Percentiles rank a stretch among this genome's conserved stretches.
These are phyloP conservation scores for Arctium minus DNA, from an alignment of 129 eudicot genomes.

Conservation along the genomic window DNA sequence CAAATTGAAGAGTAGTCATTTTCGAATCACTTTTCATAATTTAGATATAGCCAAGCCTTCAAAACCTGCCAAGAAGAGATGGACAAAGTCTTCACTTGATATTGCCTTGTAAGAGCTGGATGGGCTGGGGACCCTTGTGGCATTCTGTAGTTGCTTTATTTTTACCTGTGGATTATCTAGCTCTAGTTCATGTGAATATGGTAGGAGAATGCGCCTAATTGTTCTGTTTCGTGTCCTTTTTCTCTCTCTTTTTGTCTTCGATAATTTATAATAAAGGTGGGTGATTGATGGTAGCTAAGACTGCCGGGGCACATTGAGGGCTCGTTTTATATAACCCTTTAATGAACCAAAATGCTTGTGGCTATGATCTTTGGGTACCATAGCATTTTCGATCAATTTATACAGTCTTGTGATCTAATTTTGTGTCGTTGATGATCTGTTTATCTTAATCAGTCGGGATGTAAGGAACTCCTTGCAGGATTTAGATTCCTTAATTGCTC, in stretches of 20 bases:
- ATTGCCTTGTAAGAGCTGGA: neutral
- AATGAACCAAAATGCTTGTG: neutral
- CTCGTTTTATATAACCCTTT: neutral
- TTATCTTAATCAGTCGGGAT: too few relatives aligned
- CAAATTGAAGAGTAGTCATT: constrained; percentile 8
- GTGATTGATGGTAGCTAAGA: neutral
- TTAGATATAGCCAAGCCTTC: constrained; percentile 10
- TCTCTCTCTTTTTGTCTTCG: neutral
- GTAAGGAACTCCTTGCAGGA: too few relatives aligned
- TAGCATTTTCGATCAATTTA: neutral
- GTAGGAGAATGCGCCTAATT: constrained; percentile 4
- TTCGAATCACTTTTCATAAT: neutral
- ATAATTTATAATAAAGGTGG: neutral
- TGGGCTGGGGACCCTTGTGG: neutral
- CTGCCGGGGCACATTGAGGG: neutral
- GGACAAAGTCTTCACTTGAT: neutral
- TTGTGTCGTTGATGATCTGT: neutral
- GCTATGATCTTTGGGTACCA: neutral
- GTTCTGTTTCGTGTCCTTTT: constrained; percentile 1
- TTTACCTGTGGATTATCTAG: constrained; percentile 13
- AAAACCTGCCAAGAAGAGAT: neutral
- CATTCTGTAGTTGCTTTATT: neutral
- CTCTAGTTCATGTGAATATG: constrained; percentile 21
- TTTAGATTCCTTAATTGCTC: neutral
- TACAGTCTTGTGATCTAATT: neutral